These are phyloP conservation scores for Talaromyces marneffei DNA, from an alignment of 2,329 filamentous ascomycete species.

Conservation along the genomic window DNA sequence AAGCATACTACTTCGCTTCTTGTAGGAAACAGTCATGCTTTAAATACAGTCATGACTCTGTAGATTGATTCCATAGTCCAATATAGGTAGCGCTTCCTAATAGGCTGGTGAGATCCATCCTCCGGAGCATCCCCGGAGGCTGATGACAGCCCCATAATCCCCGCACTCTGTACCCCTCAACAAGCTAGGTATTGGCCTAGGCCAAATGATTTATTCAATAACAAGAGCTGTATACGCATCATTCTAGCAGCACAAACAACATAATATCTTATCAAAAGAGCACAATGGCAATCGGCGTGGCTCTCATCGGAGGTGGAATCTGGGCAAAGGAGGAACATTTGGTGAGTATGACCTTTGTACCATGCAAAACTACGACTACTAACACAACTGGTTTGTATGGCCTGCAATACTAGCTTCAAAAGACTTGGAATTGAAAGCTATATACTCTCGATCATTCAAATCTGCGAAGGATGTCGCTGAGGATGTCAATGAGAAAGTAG, in stretches of 20 bases:
- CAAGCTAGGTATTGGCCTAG: background rate
- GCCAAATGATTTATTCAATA: background rate
- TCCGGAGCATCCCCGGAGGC: background rate
- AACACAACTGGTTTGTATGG: constrained; percentile 21
- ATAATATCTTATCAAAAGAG: background rate
- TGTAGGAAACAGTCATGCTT: too few species aligned
- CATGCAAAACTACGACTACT: background rate
- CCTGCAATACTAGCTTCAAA: constrained; percentile 47
- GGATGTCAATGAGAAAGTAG: constrained; percentile 29
- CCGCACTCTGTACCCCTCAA: background rate
- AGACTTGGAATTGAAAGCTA: constrained; percentile 47
- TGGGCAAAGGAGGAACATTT: constrained; percentile 55
- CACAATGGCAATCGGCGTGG: constrained; percentile 6
- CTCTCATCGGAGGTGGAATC: constrained; percentile 34
- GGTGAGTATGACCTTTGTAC: constrained; percentile 22
- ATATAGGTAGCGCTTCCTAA: too few species aligned
- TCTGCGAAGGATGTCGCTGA: constrained; percentile 46
- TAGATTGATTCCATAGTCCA: too few species aligned
- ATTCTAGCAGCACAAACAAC: background rate
- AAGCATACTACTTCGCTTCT: background rate
- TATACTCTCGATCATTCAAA: constrained; percentile 53
- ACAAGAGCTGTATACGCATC: background rate
- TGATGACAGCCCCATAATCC: background rate
- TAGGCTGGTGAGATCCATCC: background rate
- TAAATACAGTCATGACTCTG: too few species aligned